Conservation (phyloP, 306 rosid genomes). For the Elaeagnus macrophylla region DNA sequence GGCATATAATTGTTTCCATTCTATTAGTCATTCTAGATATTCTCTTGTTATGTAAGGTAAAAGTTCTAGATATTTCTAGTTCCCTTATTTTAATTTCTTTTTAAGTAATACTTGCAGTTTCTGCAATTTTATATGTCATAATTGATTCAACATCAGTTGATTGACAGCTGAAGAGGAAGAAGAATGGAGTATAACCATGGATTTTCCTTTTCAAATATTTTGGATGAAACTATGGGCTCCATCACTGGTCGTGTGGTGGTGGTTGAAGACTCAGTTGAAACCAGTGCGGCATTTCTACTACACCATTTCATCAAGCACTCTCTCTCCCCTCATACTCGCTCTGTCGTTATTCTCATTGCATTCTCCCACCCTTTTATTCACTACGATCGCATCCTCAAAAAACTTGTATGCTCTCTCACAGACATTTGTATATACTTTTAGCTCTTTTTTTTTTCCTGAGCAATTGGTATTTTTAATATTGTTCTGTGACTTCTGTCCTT, state of each 20-base stretch:
- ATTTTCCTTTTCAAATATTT: slow-evolving; percentile 23
- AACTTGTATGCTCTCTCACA: slow-evolving; percentile 38
- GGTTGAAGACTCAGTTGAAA: slow-evolving; percentile 72
- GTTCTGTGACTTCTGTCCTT: not conserved
- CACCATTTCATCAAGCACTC: slow-evolving; percentile 74
- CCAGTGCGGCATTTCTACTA: slow-evolving; percentile 72
- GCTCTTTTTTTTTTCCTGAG: not conserved
- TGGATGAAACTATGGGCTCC: slow-evolving; percentile 65
- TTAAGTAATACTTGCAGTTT: no score
- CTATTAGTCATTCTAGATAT: no score
- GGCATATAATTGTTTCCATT: no score
- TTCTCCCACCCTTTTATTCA: slow-evolving; percentile 66
- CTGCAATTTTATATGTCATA: no score
- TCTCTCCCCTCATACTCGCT: slow-evolving; percentile 37
- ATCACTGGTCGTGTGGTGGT: slow-evolving; percentile 44
- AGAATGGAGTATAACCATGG: slow-evolving; percentile 3
- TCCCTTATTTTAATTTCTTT: no score
- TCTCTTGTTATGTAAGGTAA: no score
- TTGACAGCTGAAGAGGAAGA: slow-evolving; percentile 26
- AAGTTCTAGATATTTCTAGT: no score
- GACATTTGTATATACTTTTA: not conserved
- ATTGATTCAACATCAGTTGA: no score
- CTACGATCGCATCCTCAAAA: slow-evolving; percentile 77
- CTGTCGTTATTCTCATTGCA: slow-evolving; percentile 58
- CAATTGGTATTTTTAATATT: no score